phyloP scores from a whole-genome alignment of 2,329 filamentous ascomycete genomes.

The Epichloe sibirici region DNA sequence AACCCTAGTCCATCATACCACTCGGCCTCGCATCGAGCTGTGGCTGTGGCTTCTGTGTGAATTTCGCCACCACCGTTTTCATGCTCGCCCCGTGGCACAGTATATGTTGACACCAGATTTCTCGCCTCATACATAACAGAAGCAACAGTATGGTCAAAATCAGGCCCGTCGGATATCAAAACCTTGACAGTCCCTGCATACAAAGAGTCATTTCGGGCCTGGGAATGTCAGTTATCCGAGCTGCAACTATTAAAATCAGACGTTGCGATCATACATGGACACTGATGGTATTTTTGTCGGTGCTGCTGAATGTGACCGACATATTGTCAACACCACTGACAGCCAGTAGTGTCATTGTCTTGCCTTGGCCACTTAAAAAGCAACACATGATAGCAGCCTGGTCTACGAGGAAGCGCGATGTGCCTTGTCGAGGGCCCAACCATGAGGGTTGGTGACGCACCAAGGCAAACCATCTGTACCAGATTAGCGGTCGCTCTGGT shows the following conservation, averaged over 20 bases:
- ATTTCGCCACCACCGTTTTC: slow-evolving; percentile 34
- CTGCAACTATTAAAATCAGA: neutral
- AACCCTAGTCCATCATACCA: slow-evolving; percentile 93
- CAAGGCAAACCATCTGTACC: slow-evolving; percentile 62
- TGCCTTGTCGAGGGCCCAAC: slow-evolving; percentile 81
- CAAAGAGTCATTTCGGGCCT: slow-evolving; percentile 56
- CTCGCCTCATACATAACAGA: slow-evolving; percentile 84
- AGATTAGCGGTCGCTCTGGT: neutral
- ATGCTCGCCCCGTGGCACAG: slow-evolving; percentile 28
- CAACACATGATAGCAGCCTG: slow-evolving; percentile 70
- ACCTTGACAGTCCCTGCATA: slow-evolving; percentile 44
- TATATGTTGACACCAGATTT: slow-evolving; percentile 31
- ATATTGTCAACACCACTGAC: slow-evolving; percentile 64
- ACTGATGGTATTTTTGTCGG: slow-evolving; percentile 50
- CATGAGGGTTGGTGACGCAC: slow-evolving; percentile 72
- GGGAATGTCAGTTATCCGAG: slow-evolving; percentile 6
- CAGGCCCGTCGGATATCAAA: slow-evolving; percentile 57
- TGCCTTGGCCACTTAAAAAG: slow-evolving; percentile 60
- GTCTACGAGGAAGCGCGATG: slow-evolving; percentile 50
- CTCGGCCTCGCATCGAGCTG: slow-evolving; percentile 60
- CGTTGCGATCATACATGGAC: slow-evolving; percentile 42
- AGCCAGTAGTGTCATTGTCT: slow-evolving; percentile 65
- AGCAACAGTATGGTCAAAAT: slow-evolving; percentile 64
- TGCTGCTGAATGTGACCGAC: slow-evolving; percentile 55
- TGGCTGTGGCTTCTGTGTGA: slow-evolving; percentile 38